phyloP scores from a whole-genome alignment of 768 basidiomycete species.

The Naematelia encephala region DNA sequence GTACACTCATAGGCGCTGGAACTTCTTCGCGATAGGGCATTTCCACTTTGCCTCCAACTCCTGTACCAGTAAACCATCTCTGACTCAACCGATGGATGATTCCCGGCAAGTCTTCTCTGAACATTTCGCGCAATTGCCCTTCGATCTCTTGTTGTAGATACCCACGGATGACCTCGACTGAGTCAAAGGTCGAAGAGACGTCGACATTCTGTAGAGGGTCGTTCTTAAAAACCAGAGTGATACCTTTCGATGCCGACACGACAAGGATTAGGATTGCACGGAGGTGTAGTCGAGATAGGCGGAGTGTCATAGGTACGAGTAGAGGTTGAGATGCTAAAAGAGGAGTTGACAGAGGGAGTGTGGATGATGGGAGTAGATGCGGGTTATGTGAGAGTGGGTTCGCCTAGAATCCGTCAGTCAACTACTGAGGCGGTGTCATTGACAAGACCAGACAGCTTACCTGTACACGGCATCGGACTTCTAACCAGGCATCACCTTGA shows the following conservation, averaged over 20 bases:
- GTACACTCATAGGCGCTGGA: background rate
- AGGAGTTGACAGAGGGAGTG: constrained; percentile 48
- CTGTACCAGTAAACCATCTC: constrained; percentile 67
- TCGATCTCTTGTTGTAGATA: constrained; percentile 98
- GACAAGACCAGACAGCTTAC: background rate
- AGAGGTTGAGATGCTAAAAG: constrained; percentile 91
- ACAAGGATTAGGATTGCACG: constrained; percentile 96
- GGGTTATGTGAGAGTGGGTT: constrained; percentile 63
- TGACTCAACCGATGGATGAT: constrained; percentile 96
- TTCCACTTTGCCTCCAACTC: constrained; percentile 67
- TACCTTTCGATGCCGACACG: constrained; percentile 94
- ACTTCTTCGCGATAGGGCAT: constrained; percentile 65
- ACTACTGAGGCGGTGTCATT: background rate
- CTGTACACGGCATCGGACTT: constrained; percentile 48
- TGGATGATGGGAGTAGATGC: constrained; percentile 40
- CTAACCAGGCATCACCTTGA: constrained; percentile 72
- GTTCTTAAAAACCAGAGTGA: constrained; percentile 98
- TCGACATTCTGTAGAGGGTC: constrained; percentile 97
- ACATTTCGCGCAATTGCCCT: constrained; percentile 95
- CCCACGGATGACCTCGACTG: constrained; percentile 93
- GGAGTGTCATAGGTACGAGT: constrained; percentile 95
- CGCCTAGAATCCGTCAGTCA: constrained; percentile 53
- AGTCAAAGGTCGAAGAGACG: constrained; percentile 96
- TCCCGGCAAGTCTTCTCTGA: constrained; percentile 90
- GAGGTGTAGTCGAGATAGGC: constrained; percentile 90